phyloP scores from a whole-genome alignment of 1,284 basidiomycete genomes.

The Neonothopanus nambi region DNA sequence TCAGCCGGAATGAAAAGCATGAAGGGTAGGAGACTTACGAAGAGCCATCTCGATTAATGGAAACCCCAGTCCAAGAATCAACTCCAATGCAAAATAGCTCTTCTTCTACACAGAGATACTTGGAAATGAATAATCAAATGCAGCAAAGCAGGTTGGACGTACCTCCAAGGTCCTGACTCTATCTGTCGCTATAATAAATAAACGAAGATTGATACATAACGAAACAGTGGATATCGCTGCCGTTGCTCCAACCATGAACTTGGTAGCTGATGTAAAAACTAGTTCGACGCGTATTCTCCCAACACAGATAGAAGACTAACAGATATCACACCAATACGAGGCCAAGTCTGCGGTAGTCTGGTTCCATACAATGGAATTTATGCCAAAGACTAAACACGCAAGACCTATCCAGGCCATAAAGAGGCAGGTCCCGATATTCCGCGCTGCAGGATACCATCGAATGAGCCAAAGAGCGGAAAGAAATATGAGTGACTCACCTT shows the following conservation, averaged over 20 bases:
- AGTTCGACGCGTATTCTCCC: not conserved
- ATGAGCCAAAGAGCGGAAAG: not conserved
- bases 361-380: constrained; percentile 10
- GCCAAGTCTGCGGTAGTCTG: not conserved
- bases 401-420: constrained; percentile 13
- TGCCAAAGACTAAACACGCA: constrained; percentile 8
- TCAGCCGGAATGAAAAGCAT: not conserved
- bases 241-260: constrained; percentile 9
- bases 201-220: constrained; percentile 10
- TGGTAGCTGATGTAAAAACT: constrained; percentile 1
- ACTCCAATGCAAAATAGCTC: not conserved
- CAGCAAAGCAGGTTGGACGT: not conserved
- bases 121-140: not conserved
- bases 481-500: constrained; percentile 4
- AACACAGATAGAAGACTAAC: not conserved
- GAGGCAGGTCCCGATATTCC: constrained; percentile 12
- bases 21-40: constrained; percentile 4
- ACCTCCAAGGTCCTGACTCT: constrained; percentile 9
- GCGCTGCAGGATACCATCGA: not conserved
- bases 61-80: constrained; percentile 5
- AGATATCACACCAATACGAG: constrained; percentile 13
- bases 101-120: not conserved
- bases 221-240: constrained; percentile 7
- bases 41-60: constrained; percentile 13
- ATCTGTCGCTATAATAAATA: constrained; percentile 11